phyloP scores from a whole-genome alignment of 805 yeast species.

The Spathaspora boniae region DNA sequence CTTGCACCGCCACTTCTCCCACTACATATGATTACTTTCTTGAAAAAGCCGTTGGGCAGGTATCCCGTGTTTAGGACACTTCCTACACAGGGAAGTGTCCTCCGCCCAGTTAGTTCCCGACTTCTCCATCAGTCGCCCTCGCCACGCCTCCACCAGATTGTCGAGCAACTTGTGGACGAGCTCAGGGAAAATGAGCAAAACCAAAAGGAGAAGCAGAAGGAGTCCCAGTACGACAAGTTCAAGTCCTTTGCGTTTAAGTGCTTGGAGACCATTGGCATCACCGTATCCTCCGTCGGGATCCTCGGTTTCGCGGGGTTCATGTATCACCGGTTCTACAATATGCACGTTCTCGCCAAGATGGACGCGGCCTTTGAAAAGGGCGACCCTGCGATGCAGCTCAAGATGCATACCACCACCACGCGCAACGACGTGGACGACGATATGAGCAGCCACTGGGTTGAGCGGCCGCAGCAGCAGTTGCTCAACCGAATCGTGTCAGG shows the following conservation, averaged over 20 bases:
- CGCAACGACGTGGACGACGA: constrained; percentile 25
- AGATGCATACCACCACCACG: constrained; percentile 46
- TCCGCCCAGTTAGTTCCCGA: constrained; percentile 1
- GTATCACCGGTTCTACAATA: constrained; percentile 61
- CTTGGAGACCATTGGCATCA: constrained; percentile 67
- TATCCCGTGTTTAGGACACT: no score
- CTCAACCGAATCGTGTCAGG: constrained; percentile 68
- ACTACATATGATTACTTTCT: no score
- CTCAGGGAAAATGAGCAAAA: constrained; percentile 9
- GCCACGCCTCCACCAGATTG: constrained; percentile 6
- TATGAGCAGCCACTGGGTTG: constrained; percentile 49
- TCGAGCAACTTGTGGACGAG: constrained; percentile 12
- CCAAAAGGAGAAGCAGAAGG: constrained; percentile 13
- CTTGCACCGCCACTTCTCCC: no score
- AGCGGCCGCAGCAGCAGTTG: constrained; percentile 61
- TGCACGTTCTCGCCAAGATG: constrained; percentile 62
- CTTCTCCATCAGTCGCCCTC: background rate
- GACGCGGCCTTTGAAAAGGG: constrained; percentile 63
- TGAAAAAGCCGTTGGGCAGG: no score
- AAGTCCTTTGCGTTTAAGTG: constrained; percentile 39
- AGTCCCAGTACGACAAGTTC: constrained; percentile 15
- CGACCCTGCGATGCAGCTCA: constrained; percentile 59
- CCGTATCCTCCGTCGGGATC: constrained; percentile 63
- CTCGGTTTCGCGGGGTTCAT: constrained; percentile 69
- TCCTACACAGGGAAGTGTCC: constrained; percentile 1